These are phyloP conservation scores for Cucumis cinereus DNA, from an alignment of 306 rosid species.

Conservation along the genomic window DNA sequence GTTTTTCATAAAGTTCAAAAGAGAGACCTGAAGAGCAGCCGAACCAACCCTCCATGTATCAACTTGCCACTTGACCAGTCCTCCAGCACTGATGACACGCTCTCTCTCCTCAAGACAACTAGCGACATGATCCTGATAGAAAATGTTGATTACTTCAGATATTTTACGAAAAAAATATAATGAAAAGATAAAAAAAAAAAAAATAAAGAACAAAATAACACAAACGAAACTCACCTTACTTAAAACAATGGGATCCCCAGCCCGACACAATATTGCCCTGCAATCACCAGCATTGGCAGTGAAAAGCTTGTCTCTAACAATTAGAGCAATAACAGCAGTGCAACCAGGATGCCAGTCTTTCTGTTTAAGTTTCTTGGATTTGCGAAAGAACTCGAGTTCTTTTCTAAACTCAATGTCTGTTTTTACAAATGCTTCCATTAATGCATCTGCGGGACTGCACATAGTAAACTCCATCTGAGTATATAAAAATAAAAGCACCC, in stretches of 20 bases:
- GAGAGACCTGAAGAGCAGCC: slow-evolving; percentile 86
- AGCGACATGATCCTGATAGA: slow-evolving; percentile 77
- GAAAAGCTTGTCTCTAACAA: slow-evolving; percentile 58
- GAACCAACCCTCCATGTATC: slow-evolving; percentile 93
- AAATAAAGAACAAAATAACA: background rate
- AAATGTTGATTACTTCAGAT: background rate
- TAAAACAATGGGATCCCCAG: slow-evolving; percentile 59
- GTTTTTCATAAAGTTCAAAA: slow-evolving; percentile 9
- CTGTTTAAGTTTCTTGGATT: slow-evolving; percentile 53
- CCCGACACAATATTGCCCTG: slow-evolving; percentile 68
- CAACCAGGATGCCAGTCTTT: slow-evolving; percentile 97
- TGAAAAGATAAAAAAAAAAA: background rate
- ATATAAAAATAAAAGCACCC: background rate
- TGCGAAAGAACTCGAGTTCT: slow-evolving; percentile 47
- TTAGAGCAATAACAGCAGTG: slow-evolving; percentile 63
- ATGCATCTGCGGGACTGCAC: slow-evolving; percentile 65
- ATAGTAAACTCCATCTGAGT: background rate
- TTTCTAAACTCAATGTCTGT: slow-evolving; percentile 75
- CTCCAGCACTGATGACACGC: slow-evolving; percentile 61
- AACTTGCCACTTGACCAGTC: slow-evolving; percentile 74
- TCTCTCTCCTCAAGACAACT: slow-evolving; percentile 83
- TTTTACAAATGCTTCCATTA: slow-evolving; percentile 54
- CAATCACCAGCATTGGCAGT: slow-evolving; percentile 92
- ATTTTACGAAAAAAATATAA: background rate
- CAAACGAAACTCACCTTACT: slow-evolving; percentile 47